Base-by-base conservation (phyloP, 2,329 filamentous ascomycete genomes). In the Cephalotrichum gorgonifer region DNA sequence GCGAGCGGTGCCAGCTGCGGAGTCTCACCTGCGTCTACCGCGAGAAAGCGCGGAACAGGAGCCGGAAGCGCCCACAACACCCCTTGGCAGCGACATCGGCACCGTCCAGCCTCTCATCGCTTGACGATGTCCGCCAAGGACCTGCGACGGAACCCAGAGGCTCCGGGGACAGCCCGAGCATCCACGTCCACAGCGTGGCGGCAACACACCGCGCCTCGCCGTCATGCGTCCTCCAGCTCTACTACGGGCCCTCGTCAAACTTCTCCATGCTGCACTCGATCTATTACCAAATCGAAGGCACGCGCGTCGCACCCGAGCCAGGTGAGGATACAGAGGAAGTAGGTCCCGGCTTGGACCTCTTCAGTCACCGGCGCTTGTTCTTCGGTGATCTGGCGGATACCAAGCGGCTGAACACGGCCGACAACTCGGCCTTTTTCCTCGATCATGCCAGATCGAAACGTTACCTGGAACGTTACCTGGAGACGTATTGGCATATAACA, bases 191-290 rank as follows among this genome's bases (percentile, higher is more conserved):
- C 47, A 72, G 69, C 50, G 69, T 72, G n/a, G 67, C 69, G 3
- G 69, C 70, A 20, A 71, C 67, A 8, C 69, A 72, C 53, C 64
- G 66, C 55, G 62, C 68, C 25, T 70, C 68, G 2, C 64, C 69
- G 1, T 71, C 67, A 20, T 69, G 67, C 50, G 58, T 63, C 31
- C 61, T 71, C 15, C 68, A 72, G 52, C 58, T 72, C 0, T 72
- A 72, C 54, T 72, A 72, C 56, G 69, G 69, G 0, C 66, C 70
- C 1, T 70, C 70, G 0, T 72, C 69, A 1, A 69, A 72, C 52
- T 72, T 72, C 28, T 62, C 69, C 1, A 61, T 72, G 1, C 64
- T 64, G 41, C 56, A 62, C 26, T 59, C 58, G 1, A 62, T 62
- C 23, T 61, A 62, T 30, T 58, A 62, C 33, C 60, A 63, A 49